Base-by-base conservation (phyloP, 352 stramenopile genomes). In the Bremia lactucae region DNA sequence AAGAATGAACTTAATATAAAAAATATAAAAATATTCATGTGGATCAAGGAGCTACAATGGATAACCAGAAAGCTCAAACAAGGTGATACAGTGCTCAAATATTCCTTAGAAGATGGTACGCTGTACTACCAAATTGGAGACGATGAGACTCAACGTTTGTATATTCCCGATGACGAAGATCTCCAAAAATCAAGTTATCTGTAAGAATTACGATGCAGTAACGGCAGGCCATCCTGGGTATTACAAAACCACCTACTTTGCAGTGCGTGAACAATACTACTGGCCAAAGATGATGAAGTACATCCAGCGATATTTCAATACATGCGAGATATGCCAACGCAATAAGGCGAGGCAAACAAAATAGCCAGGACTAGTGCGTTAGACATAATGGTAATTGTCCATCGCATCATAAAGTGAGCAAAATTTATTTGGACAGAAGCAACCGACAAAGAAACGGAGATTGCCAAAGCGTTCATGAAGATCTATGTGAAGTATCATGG, bases 261-360 rank as follows among this genome's bases (percentile, higher is more conserved):
- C 24, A 2, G 24, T 29, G 2, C 2, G 24, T 29, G 8, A 16
- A 16, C 23, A 25, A 24, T 39, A 16, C 1, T 39, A 39, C 18
- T 26, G 34, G 34, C 5, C 15, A 23, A 29, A 29, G 13, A 29
- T 29, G 24, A 29, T 11, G 24, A 29, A 3, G 24, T 29, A 29
- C 3, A 29, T 29, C 2, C 24, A 13, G 24, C 24, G 24, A 7
- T 13, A 4, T 29, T 1, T 29, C 24, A 3, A 29, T 6, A 36
- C 18, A 2, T 57, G 41, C 10, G 28, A 57, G n/a, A 9, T 52
- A 10, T 57, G 41, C 8, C 29, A 47, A 19, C 42, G 41, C 1
- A 41, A 31, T 16, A 52, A 42, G 3, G 29, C 36, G 11, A 15
- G 34, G 0, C 35, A 31, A 1, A 23, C 14, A 3, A 47, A 57